These are phyloP conservation scores for Cryptosporidium meleagridis DNA, from an alignment of 169 alveolate genomes.

Conservation along the genomic window DNA sequence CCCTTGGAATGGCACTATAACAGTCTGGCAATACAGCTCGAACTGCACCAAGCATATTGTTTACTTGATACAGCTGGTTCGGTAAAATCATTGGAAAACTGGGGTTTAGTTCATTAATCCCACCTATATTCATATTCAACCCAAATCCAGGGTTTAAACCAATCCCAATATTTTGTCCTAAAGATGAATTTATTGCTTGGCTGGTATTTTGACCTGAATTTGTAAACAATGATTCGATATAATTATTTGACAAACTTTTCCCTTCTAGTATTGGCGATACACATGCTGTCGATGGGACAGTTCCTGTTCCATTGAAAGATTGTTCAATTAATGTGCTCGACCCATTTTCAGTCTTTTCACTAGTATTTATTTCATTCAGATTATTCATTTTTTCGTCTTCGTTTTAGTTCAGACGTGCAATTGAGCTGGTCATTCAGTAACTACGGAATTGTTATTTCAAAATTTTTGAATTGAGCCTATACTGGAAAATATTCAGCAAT, in stretches of 20 bases:
- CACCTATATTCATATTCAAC: slow-evolving; percentile 22
- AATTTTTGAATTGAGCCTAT: neutral
- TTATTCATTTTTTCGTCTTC: slow-evolving; percentile 25
- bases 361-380: neutral
- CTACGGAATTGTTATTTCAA: neutral
- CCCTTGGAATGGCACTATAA: slow-evolving; percentile 19
- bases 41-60: slow-evolving; percentile 4
- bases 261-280: slow-evolving; percentile 70
- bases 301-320: slow-evolving; percentile 6
- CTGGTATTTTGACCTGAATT: slow-evolving; percentile 23
- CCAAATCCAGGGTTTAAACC: slow-evolving; percentile 44
- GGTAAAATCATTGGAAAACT: slow-evolving; percentile 4
- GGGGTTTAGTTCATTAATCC: slow-evolving; percentile 18
- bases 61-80: slow-evolving; percentile 15
- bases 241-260: slow-evolving; percentile 11
- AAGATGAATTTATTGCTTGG: neutral
- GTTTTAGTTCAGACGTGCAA: neutral
- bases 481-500: neutral
- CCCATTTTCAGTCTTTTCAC: neutral
- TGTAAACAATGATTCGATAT: slow-evolving; percentile 25
- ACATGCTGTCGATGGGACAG: slow-evolving; percentile 62
- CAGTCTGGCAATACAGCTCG: slow-evolving; percentile 34
- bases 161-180: slow-evolving; percentile 38
- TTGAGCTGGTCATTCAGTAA: neutral
- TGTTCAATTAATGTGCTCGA: slow-evolving; percentile 19